Percentiles rank a stretch among this genome's conserved stretches.
Evolutionary conservation across 75 land plant genomes (phyloP).

Genomic region (Pseudotsuga menziesii): DNA sequence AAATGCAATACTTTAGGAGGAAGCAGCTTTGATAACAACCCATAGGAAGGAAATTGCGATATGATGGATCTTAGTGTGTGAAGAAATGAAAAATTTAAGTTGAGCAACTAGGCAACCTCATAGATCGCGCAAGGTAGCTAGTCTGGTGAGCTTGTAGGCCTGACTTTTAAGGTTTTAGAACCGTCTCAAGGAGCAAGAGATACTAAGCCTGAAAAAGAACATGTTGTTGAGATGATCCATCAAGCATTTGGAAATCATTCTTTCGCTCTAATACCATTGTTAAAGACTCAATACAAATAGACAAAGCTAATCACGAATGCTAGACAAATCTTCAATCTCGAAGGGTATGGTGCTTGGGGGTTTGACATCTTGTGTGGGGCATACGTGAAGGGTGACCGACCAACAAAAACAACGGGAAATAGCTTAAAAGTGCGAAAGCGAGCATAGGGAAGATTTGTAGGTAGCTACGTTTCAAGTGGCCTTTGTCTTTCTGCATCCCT

Average conservation of each 20-base stretch:
- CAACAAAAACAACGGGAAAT: background rate
- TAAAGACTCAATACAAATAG: too few relatives aligned
- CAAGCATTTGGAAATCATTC: background rate
- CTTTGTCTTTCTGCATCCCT: background rate
- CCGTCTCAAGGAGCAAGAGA: constrained; percentile 89
- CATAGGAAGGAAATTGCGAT: constrained; percentile 95
- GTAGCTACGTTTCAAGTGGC: background rate
- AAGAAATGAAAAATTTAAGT: constrained; percentile 97
- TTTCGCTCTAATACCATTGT: background rate
- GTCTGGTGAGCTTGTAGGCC: constrained; percentile 90
- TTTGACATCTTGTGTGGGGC: too few relatives aligned
- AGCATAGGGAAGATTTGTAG: background rate
- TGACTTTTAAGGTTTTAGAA: constrained; percentile 93
- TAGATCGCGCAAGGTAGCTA: constrained; percentile 95
- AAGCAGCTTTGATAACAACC: constrained; percentile 89
- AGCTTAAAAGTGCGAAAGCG: background rate
- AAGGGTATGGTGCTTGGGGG: too few relatives aligned
- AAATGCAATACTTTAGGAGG: constrained; percentile 91
- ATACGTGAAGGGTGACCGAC: background rate
- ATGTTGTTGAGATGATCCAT: background rate
- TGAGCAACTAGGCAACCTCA: constrained; percentile 92
- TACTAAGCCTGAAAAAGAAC: constrained; percentile 61
- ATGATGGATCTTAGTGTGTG: constrained; percentile 98
- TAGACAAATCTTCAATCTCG: too few relatives aligned
- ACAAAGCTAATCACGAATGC: too few relatives aligned